Evolutionary conservation across 2,329 filamentous ascomycete genomes (phyloP).

Genomic region (Trichoderma gracile): DNA sequence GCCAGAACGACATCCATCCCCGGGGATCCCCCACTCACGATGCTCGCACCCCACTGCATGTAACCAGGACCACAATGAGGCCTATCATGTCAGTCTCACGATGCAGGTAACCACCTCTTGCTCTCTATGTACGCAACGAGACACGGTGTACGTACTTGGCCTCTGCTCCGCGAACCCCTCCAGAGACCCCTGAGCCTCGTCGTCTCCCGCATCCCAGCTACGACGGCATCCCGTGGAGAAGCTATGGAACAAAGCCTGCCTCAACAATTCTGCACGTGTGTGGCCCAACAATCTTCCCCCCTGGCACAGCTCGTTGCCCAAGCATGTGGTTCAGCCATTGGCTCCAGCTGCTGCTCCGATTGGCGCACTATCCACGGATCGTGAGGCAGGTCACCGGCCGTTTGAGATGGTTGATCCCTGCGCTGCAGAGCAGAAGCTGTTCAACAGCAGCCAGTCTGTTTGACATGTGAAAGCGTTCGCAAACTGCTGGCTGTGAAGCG

Average conservation of each 20-base stretch:
- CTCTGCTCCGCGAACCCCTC: not conserved
- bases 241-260: constrained; percentile 11
- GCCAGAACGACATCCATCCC: not conserved
- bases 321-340: constrained; percentile 49
- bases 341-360: constrained; percentile 34
- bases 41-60: not conserved
- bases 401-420: constrained; percentile 12
- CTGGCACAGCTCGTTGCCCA: constrained; percentile 33
- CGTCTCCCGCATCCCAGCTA: constrained; percentile 13
- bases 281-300: constrained; percentile 25
- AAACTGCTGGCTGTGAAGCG: not conserved
- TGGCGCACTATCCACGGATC: constrained; percentile 9
- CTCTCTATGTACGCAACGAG: too few relatives aligned
- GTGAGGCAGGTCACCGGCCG: constrained; percentile 3
- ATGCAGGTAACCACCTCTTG: not conserved
- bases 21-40: constrained; percentile 12
- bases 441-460: constrained; percentile 2
- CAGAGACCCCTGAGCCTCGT: not conserved
- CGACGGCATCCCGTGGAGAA: not conserved
- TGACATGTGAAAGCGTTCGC: constrained; percentile 9
- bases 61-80: constrained; percentile 9
- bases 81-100: not conserved
- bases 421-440: not conserved
- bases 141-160: not conserved
- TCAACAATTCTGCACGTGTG: constrained; percentile 26